Percentiles rank a stretch among this genome's conserved stretches.
phyloP scores from a whole-genome alignment of 2,329 filamentous ascomycete species.

The Ceratocystis albifundus region DNA sequence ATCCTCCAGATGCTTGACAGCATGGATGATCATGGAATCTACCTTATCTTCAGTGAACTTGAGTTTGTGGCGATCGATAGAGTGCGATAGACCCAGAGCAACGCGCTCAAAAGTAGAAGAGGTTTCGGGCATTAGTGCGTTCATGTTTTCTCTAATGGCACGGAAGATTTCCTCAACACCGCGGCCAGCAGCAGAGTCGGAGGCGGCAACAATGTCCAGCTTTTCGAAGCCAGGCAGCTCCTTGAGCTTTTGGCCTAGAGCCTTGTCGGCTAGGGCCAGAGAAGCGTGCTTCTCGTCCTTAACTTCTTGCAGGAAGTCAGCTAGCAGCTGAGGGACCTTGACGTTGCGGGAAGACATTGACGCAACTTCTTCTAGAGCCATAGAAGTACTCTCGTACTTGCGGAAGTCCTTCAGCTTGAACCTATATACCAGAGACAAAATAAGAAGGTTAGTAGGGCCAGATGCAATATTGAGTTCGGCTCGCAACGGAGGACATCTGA shows the following conservation, averaged over 20 bases:
- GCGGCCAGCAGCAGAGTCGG: constrained; percentile 57
- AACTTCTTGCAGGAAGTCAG: constrained; percentile 70
- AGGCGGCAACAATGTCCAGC: constrained; percentile 64
- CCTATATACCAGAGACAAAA: constrained; percentile 34
- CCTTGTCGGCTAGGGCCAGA: constrained; percentile 84
- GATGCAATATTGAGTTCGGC: neutral
- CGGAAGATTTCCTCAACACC: constrained; percentile 71
- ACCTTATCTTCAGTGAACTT: constrained; percentile 99
- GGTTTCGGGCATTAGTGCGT: constrained; percentile 77
- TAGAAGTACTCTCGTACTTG: constrained; percentile 90
- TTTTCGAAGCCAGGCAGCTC: constrained; percentile 83
- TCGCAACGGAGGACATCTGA: neutral
- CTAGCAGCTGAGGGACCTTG: constrained; percentile 83
- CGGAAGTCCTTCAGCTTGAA: constrained; percentile 93
- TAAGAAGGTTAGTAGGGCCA: constrained; percentile 20
- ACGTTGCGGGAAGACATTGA: constrained; percentile 63
- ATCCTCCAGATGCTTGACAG: constrained; percentile 85
- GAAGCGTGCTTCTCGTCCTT: constrained; percentile 98
- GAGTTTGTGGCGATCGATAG: constrained; percentile 90
- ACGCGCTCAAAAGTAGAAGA: constrained; percentile 85
- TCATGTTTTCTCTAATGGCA: constrained; percentile 81
- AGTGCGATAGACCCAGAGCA: constrained; percentile 92
- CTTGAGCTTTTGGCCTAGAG: constrained; percentile 82
- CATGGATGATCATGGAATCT: constrained; percentile 98
- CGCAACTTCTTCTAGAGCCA: constrained; percentile 80